Conservation (phyloP, 345 rosid species). For the Populus deltoides region DNA sequence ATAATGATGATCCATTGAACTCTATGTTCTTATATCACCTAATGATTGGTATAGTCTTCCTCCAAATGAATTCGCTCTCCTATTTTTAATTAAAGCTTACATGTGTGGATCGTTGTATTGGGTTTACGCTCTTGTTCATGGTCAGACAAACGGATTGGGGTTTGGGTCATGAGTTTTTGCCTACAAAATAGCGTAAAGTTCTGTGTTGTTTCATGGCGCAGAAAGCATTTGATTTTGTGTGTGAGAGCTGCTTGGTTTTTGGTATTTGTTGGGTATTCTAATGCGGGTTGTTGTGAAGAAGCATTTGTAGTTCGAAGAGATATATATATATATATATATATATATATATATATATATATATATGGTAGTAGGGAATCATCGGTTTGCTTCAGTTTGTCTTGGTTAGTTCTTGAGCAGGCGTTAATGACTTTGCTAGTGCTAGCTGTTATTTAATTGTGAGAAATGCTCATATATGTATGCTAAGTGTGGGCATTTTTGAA, state of each 20-base stretch:
- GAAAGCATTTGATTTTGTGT: conserved; percentile 11
- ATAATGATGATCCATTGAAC: conserved; percentile 17
- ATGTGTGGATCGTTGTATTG: conserved; percentile 10
- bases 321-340: no score
- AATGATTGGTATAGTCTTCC: conserved; percentile 26
- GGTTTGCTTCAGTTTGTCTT: conserved; percentile 27
- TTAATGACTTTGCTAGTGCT: conserved; percentile 28
- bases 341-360: no score
- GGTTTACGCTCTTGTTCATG: not conserved
- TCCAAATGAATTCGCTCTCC: conserved; percentile 40
- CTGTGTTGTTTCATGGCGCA: not conserved
- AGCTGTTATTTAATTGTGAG: conserved; percentile 33
- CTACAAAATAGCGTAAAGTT: no score
- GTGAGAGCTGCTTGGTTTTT: conserved; percentile 10
- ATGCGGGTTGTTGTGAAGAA: conserved; percentile 25
- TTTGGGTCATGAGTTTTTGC: not conserved
- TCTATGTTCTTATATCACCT: conserved; percentile 25
- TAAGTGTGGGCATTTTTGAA: not conserved
- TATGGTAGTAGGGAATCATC: conserved; percentile 27
- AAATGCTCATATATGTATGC: conserved; percentile 19
- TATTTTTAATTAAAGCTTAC: conserved; percentile 39
- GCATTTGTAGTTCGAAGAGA: conserved; percentile 31
- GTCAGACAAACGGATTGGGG: conserved; percentile 4
- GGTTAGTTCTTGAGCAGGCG: conserved; percentile 22
- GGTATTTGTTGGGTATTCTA: conserved; percentile 32